Conservation (phyloP, 108 stramenopile species). For the Tribonema minus region DNA sequence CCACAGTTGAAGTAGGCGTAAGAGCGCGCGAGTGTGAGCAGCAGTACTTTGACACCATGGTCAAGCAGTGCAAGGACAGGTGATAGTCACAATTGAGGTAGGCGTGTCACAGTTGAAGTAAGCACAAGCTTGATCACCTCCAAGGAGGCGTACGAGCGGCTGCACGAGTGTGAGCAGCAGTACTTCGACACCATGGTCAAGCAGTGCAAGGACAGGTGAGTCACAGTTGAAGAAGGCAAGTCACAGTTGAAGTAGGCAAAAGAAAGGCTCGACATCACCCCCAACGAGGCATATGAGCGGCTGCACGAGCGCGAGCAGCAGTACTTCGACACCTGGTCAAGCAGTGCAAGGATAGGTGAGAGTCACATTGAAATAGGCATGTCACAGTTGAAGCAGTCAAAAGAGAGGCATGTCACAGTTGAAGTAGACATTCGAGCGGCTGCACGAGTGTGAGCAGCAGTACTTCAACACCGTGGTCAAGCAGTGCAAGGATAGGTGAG, state of each 20-base stretch:
- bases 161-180: constrained; percentile 74
- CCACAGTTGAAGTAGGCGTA: constrained; percentile 69
- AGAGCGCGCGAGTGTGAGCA: too few species aligned
- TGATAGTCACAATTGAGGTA: too few species aligned
- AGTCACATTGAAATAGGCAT: not conserved
- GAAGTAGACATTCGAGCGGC: constrained; percentile 84
- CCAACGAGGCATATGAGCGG: constrained; percentile 88
- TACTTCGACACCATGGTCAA: constrained; percentile 95
- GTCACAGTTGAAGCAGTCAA: constrained; percentile 65
- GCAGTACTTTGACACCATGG: constrained; percentile 94
- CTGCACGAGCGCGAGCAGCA: constrained; percentile 89
- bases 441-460: constrained; percentile 74
- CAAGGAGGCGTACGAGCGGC: constrained; percentile 85
- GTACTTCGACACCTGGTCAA: constrained; percentile 93
- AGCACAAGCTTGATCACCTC: constrained; percentile 98
- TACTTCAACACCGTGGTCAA: constrained; percentile 95
- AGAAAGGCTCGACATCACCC: constrained; percentile 97
- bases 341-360: constrained; percentile 82
- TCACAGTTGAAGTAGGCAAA: constrained; percentile 69
- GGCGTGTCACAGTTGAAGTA: constrained; percentile 18
- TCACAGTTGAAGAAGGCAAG: not conserved
- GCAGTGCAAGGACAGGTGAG: constrained; percentile 83
- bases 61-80: constrained; percentile 91
- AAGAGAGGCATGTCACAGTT: constrained; percentile 95
- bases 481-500: constrained; percentile 96